Conservation (phyloP, 345 rosid species). For the Litchi chinensis region DNA sequence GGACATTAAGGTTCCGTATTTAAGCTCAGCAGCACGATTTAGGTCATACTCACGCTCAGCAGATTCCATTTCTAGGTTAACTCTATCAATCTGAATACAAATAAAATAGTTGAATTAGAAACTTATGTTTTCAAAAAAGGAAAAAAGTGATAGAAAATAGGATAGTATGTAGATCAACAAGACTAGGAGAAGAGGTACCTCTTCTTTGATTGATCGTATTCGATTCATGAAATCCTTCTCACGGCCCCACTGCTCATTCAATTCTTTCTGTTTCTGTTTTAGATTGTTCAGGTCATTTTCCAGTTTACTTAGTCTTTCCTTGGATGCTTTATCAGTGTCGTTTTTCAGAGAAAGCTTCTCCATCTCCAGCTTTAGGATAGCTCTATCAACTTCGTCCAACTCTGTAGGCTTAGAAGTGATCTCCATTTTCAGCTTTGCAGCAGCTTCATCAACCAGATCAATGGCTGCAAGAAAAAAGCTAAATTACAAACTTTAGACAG, state of each 20-base stretch:
- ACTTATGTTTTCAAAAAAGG: neutral
- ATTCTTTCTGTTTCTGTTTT: constrained; percentile 72
- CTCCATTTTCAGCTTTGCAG: constrained; percentile 97
- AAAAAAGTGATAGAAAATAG: neutral
- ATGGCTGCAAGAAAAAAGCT: constrained; percentile 60
- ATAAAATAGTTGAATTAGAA: constrained; percentile 17
- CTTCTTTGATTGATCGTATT: constrained; percentile 84
- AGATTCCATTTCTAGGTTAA: constrained; percentile 88
- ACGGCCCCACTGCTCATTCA: constrained; percentile 72
- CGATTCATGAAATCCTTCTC: constrained; percentile 75
- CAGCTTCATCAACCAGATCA: constrained; percentile 97
- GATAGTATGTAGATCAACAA: neutral
- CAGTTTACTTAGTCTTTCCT: constrained; percentile 78
- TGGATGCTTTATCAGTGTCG: constrained; percentile 83
- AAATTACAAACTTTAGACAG: constrained; percentile 18
- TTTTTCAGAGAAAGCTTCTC: constrained; percentile 86
- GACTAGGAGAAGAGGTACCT: constrained; percentile 44
- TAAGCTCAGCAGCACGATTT: constrained; percentile 89
- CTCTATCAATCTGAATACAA: constrained; percentile 75
- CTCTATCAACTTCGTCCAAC: constrained; percentile 86
- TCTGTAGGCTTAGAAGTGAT: constrained; percentile 96
- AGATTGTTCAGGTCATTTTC: constrained; percentile 62
- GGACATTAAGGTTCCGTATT: constrained; percentile 80
- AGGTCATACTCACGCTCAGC: constrained; percentile 91
- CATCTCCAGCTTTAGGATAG: constrained; percentile 88